phyloP scores from a whole-genome alignment of 352 stramenopile genomes.

The Phytopythium sindhum region DNA sequence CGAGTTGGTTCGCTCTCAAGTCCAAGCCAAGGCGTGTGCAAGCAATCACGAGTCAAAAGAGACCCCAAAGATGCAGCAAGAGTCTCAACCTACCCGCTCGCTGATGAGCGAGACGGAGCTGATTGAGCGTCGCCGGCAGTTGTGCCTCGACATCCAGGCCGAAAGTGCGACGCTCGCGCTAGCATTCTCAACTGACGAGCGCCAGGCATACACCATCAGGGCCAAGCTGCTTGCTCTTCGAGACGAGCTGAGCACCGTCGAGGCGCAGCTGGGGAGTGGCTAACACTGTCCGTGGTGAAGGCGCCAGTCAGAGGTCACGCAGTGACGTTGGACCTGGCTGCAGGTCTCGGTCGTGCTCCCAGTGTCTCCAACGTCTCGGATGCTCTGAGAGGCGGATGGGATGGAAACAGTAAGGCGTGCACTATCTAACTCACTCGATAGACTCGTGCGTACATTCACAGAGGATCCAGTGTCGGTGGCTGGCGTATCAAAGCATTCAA shows the following conservation, averaged over 20 bases:
- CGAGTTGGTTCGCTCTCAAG: not conserved
- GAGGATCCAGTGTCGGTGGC: no score
- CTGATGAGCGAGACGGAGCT: conserved; percentile 11
- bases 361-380: no score
- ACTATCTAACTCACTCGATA: no score
- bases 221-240: conserved; percentile 15
- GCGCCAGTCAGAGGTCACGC: not conserved
- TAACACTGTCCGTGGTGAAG: not conserved
- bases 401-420: no score
- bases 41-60: not conserved
- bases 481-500: no score
- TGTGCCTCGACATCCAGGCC: conserved; percentile 53
- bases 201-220: conserved; percentile 12
- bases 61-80: not conserved
- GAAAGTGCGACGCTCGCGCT: conserved; percentile 47
- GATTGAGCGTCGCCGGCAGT: conserved; percentile 30
- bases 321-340: not conserved
- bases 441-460: no score
- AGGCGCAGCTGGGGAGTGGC: conserved; percentile 9
- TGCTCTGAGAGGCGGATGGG: no score
- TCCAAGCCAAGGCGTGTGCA: not conserved
- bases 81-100: no score
- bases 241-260: conserved; percentile 23
- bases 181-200: conserved; percentile 13
- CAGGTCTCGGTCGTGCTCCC: not conserved